Evolutionary conservation across 768 basidiomycete genomes (phyloP).

Genomic region (Filobasidium floriforme): DNA sequence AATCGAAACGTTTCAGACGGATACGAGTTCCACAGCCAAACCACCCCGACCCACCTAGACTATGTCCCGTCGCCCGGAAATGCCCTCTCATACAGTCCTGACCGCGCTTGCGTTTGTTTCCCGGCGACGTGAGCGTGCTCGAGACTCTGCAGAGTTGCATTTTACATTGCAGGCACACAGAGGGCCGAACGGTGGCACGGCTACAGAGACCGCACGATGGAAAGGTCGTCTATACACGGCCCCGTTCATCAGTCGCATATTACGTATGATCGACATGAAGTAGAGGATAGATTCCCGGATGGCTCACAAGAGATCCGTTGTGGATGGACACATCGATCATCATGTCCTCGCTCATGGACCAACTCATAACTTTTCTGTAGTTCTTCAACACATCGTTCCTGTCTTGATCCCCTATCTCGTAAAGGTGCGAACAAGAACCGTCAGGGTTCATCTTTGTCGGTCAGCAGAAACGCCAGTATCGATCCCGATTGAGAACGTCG

Average conservation of each 20-base stretch:
- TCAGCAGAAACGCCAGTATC: not conserved
- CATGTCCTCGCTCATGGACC: conserved; percentile 16
- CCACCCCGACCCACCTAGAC: conserved; percentile 56
- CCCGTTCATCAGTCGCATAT: no score
- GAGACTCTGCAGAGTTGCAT: conserved; percentile 8
- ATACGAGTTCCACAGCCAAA: conserved; percentile 11
- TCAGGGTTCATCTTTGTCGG: not conserved
- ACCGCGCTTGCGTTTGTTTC: not conserved
- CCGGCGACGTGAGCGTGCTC: not conserved
- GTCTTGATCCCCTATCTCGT: conserved; percentile 1
- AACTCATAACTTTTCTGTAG: conserved; percentile 14
- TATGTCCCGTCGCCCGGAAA: conserved; percentile 55
- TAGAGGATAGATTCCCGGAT: not conserved
- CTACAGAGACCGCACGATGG: conserved; percentile 9
- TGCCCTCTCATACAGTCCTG: conserved; percentile 49
- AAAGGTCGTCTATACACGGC: not conserved
- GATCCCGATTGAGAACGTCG: no score
- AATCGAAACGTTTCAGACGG: conserved; percentile 4
- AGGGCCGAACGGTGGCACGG: conserved; percentile 1
- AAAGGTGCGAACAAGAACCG: not conserved
- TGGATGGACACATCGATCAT: not conserved
- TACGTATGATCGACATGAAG: not conserved
- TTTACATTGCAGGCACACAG: conserved; percentile 14
- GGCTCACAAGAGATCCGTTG: not conserved
- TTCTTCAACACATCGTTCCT: conserved; percentile 3